phyloP scores from a whole-genome alignment of 495 filamentous ascomycete genomes.

The Penicillium coffeae region DNA sequence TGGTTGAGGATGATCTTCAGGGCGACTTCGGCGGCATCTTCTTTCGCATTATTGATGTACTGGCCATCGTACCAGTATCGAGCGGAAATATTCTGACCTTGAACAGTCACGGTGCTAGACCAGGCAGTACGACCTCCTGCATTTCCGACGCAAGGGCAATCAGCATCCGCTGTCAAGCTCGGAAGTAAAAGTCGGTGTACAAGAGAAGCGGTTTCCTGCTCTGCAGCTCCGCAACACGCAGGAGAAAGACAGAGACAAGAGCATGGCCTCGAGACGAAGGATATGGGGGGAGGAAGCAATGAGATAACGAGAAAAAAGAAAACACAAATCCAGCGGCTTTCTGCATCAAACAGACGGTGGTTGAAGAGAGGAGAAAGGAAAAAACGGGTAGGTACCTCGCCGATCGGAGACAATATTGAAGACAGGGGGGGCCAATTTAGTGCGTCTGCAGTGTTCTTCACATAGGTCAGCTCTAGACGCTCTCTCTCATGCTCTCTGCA shows the following conservation, averaged over 20 bases:
- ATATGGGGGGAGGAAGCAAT: neutral
- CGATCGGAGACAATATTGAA: constrained; percentile 75
- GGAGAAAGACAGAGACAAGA: constrained; percentile 4
- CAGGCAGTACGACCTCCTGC: constrained; percentile 87
- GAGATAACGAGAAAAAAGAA: neutral
- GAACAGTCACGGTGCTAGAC: constrained; percentile 68
- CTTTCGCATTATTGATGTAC: constrained; percentile 79
- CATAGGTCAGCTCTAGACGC: neutral
- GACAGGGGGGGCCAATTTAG: constrained; percentile 51
- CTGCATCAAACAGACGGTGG: constrained; percentile 1
- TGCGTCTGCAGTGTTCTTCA: constrained; percentile 58
- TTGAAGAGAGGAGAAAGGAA: constrained; percentile 5
- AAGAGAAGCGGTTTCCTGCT: constrained; percentile 12
- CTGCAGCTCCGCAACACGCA: constrained; percentile 26
- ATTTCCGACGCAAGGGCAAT: constrained; percentile 16
- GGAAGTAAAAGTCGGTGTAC: constrained; percentile 41
- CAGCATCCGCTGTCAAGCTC: constrained; percentile 27
- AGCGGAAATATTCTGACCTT: constrained; percentile 54
- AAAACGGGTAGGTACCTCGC: constrained; percentile 55
- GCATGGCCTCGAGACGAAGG: neutral
- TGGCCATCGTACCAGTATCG: constrained; percentile 91
- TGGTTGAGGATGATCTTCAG: constrained; percentile 42
- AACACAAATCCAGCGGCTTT: neutral
- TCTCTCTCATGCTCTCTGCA: neutral
- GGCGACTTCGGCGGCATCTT: constrained; percentile 82